Base-by-base conservation (phyloP, 2,329 filamentous ascomycete species). In the Xylariaceae sp. region DNA sequence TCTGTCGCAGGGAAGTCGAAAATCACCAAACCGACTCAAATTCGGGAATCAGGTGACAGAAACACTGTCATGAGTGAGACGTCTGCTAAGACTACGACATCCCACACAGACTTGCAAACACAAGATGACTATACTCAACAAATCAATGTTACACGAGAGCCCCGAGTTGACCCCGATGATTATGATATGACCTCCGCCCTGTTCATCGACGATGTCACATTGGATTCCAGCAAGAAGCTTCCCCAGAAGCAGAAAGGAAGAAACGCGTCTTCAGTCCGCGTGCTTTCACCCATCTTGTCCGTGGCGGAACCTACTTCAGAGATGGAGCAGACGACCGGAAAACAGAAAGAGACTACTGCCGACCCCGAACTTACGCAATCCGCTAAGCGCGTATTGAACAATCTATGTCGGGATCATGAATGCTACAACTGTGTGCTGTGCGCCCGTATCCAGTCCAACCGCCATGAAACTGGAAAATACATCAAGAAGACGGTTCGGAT, bases 111-210 rank as follows among this genome's bases (percentile, higher is more conserved):
- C 47, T 62, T 69, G 56, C 65, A 67, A 41, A 62, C 68, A 36
- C 67, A 72, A 46, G 70, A 72, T 9, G 70, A 72, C 54, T 70
- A 66, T 26, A 72, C 70, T 9, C 66, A 65, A 43, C 67, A 72
- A 54, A 63, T 72, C 42, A 61, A 72, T 52, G 58, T 72, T 22
- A 69, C 65, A 5, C 66, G 69, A 40, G 69, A 65, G 47, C 18
- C 59, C n/a, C 59, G 70, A 49, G 41, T 65, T 46, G 68, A 69
- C 6, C 43, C 61, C 13, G 63, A 70, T 37, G 53, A 60, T 46
- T 78, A 81, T 37, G 80, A 81, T 58, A 80, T 82, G 76, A 82
- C 80, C 0, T 83, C 80, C 5, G 80, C 78, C 3, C 77, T 81
- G 61, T 80, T 83, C 60, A 71, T 83, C 53, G 79, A 80, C 19